Percentiles rank a stretch among this genome's conserved stretches.
These are phyloP conservation scores for Eremochloa ophiuroides DNA, from an alignment of 176 grass and related monocot genomes.

Conservation along the genomic window DNA sequence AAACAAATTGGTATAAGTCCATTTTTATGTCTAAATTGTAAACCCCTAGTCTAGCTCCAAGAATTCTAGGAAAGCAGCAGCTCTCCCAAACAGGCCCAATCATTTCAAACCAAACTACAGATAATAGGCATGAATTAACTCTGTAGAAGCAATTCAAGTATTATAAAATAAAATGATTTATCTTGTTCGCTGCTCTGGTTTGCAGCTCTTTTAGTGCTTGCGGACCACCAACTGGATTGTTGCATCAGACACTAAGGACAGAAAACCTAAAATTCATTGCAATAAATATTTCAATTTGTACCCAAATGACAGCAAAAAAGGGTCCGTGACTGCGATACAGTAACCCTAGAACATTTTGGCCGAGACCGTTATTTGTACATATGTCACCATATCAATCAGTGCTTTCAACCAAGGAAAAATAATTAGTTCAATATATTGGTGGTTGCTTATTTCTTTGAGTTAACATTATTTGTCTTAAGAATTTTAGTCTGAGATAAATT, in stretches of 20 bases:
- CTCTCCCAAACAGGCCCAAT: neutral
- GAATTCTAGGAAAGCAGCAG: neutral
- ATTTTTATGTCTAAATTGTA: neutral
- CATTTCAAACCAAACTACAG: neutral
- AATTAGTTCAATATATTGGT: neutral
- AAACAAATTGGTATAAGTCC: neutral
- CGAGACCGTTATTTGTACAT: neutral
- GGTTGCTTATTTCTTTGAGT: neutral
- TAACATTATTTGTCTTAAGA: neutral
- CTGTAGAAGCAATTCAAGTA: neutral
- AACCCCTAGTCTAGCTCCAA: neutral
- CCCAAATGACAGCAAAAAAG: neutral
- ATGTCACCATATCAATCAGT: neutral
- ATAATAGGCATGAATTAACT: neutral
- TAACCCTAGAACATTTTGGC: neutral
- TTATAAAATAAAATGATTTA: neutral
- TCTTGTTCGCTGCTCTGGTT: neutral
- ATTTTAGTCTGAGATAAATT: neutral
- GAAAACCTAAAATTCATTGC: neutral
- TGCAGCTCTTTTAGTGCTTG: neutral
- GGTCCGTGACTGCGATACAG: neutral
- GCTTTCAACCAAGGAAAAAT: neutral
- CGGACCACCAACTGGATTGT: neutral
- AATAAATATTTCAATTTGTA: neutral
- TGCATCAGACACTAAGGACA: neutral